phyloP scores from a whole-genome alignment of 192 early-diverging fungal genomes.

The Phlyctochytrium bullatum region DNA sequence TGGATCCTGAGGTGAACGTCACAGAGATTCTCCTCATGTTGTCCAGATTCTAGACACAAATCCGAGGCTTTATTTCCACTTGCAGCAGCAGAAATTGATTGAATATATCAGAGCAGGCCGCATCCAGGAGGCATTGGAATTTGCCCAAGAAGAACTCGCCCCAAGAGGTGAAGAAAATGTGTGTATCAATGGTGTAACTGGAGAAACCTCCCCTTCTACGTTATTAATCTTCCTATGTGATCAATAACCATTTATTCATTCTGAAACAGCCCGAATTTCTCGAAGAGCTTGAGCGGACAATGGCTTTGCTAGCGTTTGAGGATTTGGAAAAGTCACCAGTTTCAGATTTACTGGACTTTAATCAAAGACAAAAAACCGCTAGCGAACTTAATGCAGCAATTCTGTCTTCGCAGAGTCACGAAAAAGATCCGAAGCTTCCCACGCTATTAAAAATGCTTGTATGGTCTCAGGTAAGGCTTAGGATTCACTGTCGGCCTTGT shows the following conservation, averaged over 20 bases:
- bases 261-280: conserved; percentile 80
- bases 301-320: conserved; percentile 96
- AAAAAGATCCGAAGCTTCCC: conserved; percentile 92
- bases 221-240: too few species aligned
- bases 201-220: neutral
- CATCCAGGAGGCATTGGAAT: conserved; percentile 82
- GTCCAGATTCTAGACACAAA: conserved; percentile 90
- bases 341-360: conserved; percentile 79
- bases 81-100: conserved; percentile 97
- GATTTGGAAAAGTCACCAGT: conserved; percentile 67
- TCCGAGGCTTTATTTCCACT: conserved; percentile 88
- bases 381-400: conserved; percentile 94
- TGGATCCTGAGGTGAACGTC: conserved; percentile 88
- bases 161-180: conserved; percentile 96
- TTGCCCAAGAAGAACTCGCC: conserved; percentile 96
- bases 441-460: conserved; percentile 85
- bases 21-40: neutral
- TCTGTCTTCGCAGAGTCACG: conserved; percentile 84
- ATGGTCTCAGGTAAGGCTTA: conserved; percentile 84
- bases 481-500: neutral
- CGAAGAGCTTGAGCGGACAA: conserved; percentile 90
- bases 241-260: neutral
- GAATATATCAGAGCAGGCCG: conserved; percentile 86
- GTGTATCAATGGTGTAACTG: conserved; percentile 5
- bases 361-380: conserved; percentile 89